These are phyloP conservation scores for Candida ponderosae DNA, from an alignment of 805 yeast genomes.

Conservation along the genomic window DNA sequence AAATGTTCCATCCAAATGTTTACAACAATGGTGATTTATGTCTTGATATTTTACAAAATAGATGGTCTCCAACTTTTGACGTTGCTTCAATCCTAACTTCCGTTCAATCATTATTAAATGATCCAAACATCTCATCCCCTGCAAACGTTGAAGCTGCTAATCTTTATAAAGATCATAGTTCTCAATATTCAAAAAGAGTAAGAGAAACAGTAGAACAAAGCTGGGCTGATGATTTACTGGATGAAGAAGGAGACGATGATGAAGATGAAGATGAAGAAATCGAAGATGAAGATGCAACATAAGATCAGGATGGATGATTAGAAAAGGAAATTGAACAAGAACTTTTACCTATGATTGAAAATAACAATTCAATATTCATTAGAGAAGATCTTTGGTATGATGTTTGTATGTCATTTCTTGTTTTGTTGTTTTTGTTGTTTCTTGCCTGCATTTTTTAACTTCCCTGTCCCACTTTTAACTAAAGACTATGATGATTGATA, in stretches of 20 bases:
- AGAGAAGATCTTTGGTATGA: too few species aligned
- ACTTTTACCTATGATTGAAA: too few species aligned
- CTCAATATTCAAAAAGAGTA: slow-evolving; percentile 86
- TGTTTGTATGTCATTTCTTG: too few species aligned
- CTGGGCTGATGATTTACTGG: slow-evolving; percentile 78
- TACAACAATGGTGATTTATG: slow-evolving; percentile 94
- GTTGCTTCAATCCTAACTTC: slow-evolving; percentile 93
- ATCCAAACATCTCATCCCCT: slow-evolving; percentile 93
- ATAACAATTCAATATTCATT: too few species aligned
- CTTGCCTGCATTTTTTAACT: not conserved
- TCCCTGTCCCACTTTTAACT: too few species aligned
- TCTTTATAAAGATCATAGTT: slow-evolving; percentile 87
- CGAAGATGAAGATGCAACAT: slow-evolving; percentile 20
- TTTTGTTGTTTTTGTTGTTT: too few species aligned
- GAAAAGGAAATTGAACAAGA: not conserved
- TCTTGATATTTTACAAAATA: slow-evolving; percentile 88
- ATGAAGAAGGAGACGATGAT: slow-evolving; percentile 36
- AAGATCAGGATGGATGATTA: not conserved
- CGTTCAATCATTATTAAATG: slow-evolving; percentile 85
- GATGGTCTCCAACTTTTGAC: slow-evolving; percentile 98
- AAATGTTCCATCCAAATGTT: slow-evolving; percentile 98
- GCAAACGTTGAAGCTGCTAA: slow-evolving; percentile 98
- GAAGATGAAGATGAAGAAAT: slow-evolving; percentile 22
- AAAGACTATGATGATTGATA: too few species aligned
- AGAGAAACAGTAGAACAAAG: slow-evolving; percentile 91